Base-by-base conservation (phyloP, 768 basidiomycete species). In the Termitomyces sp. region DNA sequence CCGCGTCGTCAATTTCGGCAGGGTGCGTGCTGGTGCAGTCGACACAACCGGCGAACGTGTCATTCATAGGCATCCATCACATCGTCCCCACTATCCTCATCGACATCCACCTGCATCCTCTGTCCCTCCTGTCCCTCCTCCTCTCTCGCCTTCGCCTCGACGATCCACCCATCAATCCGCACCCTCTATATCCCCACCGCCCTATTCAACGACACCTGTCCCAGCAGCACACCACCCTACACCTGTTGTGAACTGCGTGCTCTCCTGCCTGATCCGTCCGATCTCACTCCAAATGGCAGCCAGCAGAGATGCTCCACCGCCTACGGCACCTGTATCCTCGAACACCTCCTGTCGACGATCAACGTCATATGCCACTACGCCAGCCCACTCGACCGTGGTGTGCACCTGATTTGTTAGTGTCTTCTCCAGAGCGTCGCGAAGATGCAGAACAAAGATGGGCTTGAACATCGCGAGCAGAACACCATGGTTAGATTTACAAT, bases 221-320 rank as follows among this genome's bases (percentile, higher is more conserved):
- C 89, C 83, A 0, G 89, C 90, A 3, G 84, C 82, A 28, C 68
- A 73, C 80, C 81, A 81, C 0, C 78, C 84, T 1, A 74, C 68
- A 59, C 66, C 74, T 55, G 70, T 67, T 50, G 70, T 73, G 46
- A 39, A 13, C 11, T 56, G 32, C 7, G 63, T 63, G 1, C 72
- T 67, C 64, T 73, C 71, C 39, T 79, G 75, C 61, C 77, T 74
- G 20, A 90, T 48, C 50, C 81, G 77, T 0, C 90, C 90, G 0
- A 89, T 61, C 70, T 90, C 89, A 63, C 85, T 87, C 88, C 88
- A 90, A 8, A 88, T 65, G 0, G 85, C 89, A 2, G 83, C 84
- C n/a, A 83, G 69, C 3, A 69, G 12, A 36, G 86, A 67, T 3
- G 82, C 74, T 0, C 80, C 76, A 0, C 81, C 81, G 1, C 76